phyloP scores from a whole-genome alignment of 768 basidiomycete genomes.

The Ephemerocybe angulata region DNA sequence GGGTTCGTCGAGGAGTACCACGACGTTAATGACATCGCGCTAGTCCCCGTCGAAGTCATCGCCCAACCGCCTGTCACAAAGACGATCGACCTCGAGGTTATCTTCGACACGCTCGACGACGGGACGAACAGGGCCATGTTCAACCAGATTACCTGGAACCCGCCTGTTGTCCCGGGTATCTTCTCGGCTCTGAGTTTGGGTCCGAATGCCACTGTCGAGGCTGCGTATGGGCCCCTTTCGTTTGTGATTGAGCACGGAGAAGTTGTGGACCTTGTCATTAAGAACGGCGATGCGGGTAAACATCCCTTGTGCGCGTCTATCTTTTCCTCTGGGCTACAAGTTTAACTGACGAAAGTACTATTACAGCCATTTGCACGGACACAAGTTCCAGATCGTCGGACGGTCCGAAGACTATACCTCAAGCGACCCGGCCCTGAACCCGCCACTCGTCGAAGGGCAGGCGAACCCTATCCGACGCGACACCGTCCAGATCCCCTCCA shows the following conservation, averaged over 20 bases:
- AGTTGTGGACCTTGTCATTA: slow-evolving; percentile 72
- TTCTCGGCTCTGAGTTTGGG: slow-evolving; percentile 79
- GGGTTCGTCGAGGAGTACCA: slow-evolving; percentile 55
- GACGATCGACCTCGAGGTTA: slow-evolving; percentile 65
- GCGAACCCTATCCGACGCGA: slow-evolving; percentile 91
- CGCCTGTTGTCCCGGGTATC: slow-evolving; percentile 69
- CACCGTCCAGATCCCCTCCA: slow-evolving; percentile 73
- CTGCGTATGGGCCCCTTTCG: slow-evolving; percentile 77
- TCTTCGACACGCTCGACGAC: slow-evolving; percentile 82
- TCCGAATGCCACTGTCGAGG: slow-evolving; percentile 55
- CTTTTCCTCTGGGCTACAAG: neutral
- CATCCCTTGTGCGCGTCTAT: slow-evolving; percentile 72
- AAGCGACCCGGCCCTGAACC: slow-evolving; percentile 73
- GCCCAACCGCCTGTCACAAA: slow-evolving; percentile 50
- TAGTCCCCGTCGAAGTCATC: slow-evolving; percentile 58
- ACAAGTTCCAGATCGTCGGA: slow-evolving; percentile 78
- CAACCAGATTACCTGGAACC: slow-evolving; percentile 65
- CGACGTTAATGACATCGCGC: slow-evolving; percentile 60
- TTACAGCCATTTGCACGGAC: slow-evolving; percentile 84
- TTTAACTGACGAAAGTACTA: neutral
- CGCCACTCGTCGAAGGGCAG: slow-evolving; percentile 72
- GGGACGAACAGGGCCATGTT: slow-evolving; percentile 84
- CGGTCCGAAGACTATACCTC: slow-evolving; percentile 69
- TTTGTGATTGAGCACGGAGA: slow-evolving; percentile 74
- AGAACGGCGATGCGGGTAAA: slow-evolving; percentile 67